A percentile compares a stretch with the other conserved stretches of the same genome.
These are phyloP conservation scores for Chytriomyces sp. DNA, from an alignment of 192 early-diverging fungal genomes.

Conservation along the genomic window DNA sequence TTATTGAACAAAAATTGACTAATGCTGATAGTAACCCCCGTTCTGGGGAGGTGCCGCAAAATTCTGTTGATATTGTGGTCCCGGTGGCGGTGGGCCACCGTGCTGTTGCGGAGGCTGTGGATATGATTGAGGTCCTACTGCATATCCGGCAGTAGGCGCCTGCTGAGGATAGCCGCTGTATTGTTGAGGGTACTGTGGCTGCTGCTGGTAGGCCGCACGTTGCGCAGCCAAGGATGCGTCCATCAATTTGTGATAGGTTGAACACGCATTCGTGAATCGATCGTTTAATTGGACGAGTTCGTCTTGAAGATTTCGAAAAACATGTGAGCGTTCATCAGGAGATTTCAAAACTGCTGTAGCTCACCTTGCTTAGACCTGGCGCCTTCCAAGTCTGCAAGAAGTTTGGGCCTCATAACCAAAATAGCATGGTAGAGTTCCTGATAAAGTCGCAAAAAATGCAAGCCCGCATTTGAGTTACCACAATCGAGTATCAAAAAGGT, in stretches of 20 bases:
- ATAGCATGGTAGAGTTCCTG: slow-evolving; percentile 76
- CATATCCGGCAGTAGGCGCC: not conserved
- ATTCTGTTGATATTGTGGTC: slow-evolving; percentile 28
- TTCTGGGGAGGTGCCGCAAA: slow-evolving; percentile 9
- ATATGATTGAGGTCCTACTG: not conserved
- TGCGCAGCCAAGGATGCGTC: slow-evolving; percentile 69
- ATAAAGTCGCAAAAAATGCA: not conserved
- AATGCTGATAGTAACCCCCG: slow-evolving; percentile 17
- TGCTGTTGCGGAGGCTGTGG: slow-evolving; percentile 32
- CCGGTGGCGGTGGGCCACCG: slow-evolving; percentile 1
- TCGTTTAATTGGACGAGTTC: slow-evolving; percentile 75
- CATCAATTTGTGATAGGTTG: slow-evolving; percentile 77
- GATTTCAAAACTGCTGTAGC: not conserved
- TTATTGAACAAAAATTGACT: too few species aligned
- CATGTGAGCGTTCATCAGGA: not conserved
- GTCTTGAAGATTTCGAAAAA: slow-evolving; percentile 54
- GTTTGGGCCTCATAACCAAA: slow-evolving; percentile 80
- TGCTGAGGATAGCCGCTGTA: not conserved
- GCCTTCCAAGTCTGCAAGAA: slow-evolving; percentile 84
- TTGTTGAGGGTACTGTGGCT: slow-evolving; percentile 9
- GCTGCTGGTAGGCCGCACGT: slow-evolving; percentile 25
- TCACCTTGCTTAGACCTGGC: slow-evolving; percentile 83
- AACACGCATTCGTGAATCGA: slow-evolving; percentile 70
- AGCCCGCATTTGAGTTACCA: not conserved
- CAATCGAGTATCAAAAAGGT: slow-evolving; percentile 11